Conservation (phyloP, 768 basidiomycete genomes). For the Phanerochaete sordida region DNA sequence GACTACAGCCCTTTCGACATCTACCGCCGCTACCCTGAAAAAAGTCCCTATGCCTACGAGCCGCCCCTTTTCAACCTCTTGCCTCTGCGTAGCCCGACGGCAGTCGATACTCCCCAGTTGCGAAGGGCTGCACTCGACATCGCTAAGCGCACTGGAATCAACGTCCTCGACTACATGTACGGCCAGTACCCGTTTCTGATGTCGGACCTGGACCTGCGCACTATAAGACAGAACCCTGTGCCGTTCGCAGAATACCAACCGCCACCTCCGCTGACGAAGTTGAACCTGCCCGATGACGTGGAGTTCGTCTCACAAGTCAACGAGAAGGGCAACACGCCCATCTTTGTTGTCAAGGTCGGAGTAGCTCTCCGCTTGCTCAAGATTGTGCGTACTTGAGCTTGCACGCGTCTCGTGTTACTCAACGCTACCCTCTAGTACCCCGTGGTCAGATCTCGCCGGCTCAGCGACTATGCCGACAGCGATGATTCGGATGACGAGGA, state of each 20-base stretch:
- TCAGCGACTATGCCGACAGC: too few relatives aligned
- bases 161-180: neutral
- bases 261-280: neutral
- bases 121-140: neutral
- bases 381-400: neutral
- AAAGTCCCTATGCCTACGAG: neutral
- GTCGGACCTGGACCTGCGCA: neutral
- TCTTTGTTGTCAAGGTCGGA: neutral
- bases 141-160: neutral
- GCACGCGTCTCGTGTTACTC: too few relatives aligned
- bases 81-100: too few relatives aligned
- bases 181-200: neutral
- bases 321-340: neutral
- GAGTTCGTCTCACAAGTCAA: neutral
- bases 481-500: too few relatives aligned
- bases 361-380: neutral
- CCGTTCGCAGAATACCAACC: neutral
- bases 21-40: neutral
- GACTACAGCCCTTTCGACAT: too few relatives aligned
- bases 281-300: neutral
- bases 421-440: too few relatives aligned
- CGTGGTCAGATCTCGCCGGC: too few relatives aligned
- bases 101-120: neutral
- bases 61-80: neutral
- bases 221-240: neutral